These are phyloP conservation scores for Coleophoma eucalyptorum DNA, from an alignment of 2,329 filamentous ascomycete genomes.

Conservation along the genomic window DNA sequence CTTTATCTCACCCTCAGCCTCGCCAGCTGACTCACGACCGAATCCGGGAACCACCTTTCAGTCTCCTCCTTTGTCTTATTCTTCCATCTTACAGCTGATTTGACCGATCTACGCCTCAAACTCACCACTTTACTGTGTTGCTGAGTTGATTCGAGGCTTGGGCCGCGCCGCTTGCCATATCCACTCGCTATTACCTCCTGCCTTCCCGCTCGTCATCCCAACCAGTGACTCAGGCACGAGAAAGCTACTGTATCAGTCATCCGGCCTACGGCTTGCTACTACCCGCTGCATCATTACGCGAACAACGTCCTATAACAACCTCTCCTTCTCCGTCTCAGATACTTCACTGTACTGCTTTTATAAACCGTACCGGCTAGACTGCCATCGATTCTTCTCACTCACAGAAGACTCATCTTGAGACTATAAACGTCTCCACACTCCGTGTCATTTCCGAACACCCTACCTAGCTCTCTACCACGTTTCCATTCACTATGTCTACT, in stretches of 20 bases:
- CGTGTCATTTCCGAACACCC: no score
- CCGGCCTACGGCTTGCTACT: constrained; percentile 12
- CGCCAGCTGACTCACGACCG: not conserved
- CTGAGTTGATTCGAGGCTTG: not conserved
- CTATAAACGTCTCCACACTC: no score
- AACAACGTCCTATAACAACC: constrained; percentile 6
- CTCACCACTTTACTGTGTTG: not conserved
- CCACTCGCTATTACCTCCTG: not conserved
- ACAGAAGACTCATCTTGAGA: not conserved
- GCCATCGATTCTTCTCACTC: constrained; percentile 7
- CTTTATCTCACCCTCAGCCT: not conserved
- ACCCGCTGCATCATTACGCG: constrained; percentile 13
- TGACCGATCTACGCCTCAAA: not conserved
- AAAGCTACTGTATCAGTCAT: constrained; percentile 12
- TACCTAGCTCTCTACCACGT: not conserved
- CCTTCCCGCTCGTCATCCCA: not conserved
- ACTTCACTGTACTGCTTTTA: constrained; percentile 1
- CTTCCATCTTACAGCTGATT: no score
- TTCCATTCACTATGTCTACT: not conserved
- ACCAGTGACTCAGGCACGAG: not conserved
- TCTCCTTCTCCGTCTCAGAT: constrained; percentile 4
- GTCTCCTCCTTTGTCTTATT: not conserved
- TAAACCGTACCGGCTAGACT: constrained; percentile 11
- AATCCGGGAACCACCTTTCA: no score
- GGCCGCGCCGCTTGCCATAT: no score